These are phyloP conservation scores for Carex scoparia DNA, from an alignment of 176 grass and related monocot genomes.

Conservation along the genomic window DNA sequence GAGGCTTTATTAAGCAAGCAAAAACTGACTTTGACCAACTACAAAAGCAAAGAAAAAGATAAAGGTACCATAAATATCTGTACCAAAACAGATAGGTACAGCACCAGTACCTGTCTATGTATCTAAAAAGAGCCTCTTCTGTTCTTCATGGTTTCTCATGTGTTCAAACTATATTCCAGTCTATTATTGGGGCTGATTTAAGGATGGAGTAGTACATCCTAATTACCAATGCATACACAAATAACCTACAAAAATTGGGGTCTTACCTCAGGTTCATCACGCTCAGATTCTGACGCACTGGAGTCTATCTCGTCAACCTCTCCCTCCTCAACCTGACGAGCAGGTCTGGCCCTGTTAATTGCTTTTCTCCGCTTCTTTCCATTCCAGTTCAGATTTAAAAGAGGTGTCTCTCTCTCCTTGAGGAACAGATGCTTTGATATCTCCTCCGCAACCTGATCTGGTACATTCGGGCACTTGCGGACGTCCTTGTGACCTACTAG, in stretches of 20 bases:
- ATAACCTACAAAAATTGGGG: neutral
- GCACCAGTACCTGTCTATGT: neutral
- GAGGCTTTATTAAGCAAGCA: neutral
- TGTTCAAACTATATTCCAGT: neutral
- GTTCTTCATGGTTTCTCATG: neutral
- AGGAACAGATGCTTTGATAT: conserved; percentile 53
- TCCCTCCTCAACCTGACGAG: neutral
- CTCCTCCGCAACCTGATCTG: conserved; percentile 48
- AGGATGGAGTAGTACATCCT: neutral
- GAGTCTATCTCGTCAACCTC: neutral
- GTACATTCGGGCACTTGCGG: conserved; percentile 74
- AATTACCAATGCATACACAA: neutral
- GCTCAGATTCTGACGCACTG: neutral
- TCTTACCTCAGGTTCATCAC: neutral
- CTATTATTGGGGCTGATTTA: neutral
- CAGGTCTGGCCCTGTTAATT: neutral
- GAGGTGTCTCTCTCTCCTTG: conserved; percentile 40
- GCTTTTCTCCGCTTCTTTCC: conserved; percentile 10
- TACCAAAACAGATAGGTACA: neutral
- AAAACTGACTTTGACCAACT: neutral
- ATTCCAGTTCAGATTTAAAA: conserved; percentile 6
- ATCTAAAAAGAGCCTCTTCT: neutral
- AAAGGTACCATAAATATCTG: neutral
- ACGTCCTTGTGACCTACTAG: conserved; percentile 83
- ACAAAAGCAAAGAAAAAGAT: neutral